Evolutionary conservation across 768 basidiomycete species (phyloP), one percentile per base, ranked within the genome.

Genomic region (Xanthoconium purpureum): DNA sequence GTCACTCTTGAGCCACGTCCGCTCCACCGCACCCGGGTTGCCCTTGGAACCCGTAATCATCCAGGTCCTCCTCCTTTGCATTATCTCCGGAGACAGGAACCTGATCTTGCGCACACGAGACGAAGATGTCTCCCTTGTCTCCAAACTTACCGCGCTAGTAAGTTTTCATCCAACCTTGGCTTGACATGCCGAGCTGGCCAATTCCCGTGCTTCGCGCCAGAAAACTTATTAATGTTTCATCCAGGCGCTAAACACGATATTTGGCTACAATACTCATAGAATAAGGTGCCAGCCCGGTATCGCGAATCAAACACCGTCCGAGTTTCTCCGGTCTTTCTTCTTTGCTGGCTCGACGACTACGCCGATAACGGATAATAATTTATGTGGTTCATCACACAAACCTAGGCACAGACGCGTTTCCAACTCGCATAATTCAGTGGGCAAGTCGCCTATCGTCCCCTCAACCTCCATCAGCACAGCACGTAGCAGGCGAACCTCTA

Each of bases 11-110:
- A 66, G 72, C 5, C 73, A 79, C 55, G 67, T 87, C 50, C 79
- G 75, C 38, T 61, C 74, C n/a, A 67, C 71, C 8, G 69, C 72
- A 29, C 74, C 80, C n/a, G 74, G 70, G 10, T 66, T 85, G 15
- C 84, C 85, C 9, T 54, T 88, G 3, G 87, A 90, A 50, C 76
- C 81, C 11, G 78, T 82, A 50, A 78, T 89, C 40, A 70, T 89
- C 20, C 86, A 85, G 66, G 82, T 85, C 20, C 71, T 89, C 15
- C 78, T 90, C 32, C 78, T 86, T 5, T 87, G 81, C 66, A 74
- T 90, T 46, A 72, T 87, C 36, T 77, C 87, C 4, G 81, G 82
- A 1, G 75, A 84, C 61, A 84, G 79, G 59, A 77, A 89, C 66
- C 72, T 91, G 30, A 76, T 91, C 53, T 72, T 91, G 17, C 78